phyloP scores from a whole-genome alignment of 2,329 filamentous ascomycete genomes.

The Trichoderma koningii region DNA sequence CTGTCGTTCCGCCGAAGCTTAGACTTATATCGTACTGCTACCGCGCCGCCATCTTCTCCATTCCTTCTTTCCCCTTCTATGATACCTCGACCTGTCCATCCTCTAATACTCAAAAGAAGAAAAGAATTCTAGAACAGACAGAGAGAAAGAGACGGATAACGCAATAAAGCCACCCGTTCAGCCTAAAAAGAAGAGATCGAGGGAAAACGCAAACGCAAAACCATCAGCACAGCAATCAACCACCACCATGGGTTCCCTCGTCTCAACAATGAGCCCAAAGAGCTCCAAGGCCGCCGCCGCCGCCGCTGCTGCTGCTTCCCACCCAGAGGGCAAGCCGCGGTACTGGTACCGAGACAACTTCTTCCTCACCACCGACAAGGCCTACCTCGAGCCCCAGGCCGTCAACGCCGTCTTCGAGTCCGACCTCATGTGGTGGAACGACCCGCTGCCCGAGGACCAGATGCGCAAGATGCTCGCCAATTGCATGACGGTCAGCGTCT shows the following conservation, averaged over 20 bases:
- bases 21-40: conserved; percentile 20
- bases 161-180: background rate
- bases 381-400: conserved; percentile 55
- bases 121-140: background rate
- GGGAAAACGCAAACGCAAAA: background rate
- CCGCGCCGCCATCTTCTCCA: background rate
- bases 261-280: conserved; percentile 30
- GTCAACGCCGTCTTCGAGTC: conserved; percentile 59
- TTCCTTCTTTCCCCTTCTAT: background rate
- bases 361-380: conserved; percentile 62
- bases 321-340: conserved; percentile 39
- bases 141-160: background rate
- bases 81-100: background rate
- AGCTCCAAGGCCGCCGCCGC: conserved; percentile 20
- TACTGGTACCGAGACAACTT: conserved; percentile 58
- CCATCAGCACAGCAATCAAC: background rate
- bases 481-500: conserved; percentile 63
- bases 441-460: conserved; percentile 49
- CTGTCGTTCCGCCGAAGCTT: background rate
- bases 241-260: conserved; percentile 23
- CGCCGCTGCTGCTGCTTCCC: background rate
- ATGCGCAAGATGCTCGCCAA: conserved; percentile 57
- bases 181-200: background rate
- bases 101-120: background rate
- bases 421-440: conserved; percentile 64